A percentile compares a stretch with the other conserved stretches of the same genome.
Evolutionary conservation across 2,329 filamentous ascomycete genomes (phyloP).

Genomic region (Drechslera avenae): DNA sequence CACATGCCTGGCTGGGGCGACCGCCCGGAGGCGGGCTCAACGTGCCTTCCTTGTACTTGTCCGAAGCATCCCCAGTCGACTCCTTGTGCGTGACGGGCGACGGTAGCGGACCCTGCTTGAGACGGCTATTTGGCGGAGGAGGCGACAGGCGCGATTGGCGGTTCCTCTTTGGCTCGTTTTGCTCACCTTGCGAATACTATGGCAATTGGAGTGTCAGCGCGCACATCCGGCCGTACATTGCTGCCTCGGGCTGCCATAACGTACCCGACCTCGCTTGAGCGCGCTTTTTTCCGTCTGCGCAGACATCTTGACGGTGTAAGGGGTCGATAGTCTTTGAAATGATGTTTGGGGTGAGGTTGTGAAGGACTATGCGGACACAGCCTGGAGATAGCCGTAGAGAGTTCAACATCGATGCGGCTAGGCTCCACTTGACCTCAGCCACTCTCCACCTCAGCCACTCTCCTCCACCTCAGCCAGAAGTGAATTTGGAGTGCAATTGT

Average conservation of each 20-base stretch:
- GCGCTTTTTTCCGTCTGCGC: slow-evolving; percentile 74
- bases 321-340: no score
- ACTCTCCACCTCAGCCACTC: no score
- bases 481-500: no score
- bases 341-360: no score
- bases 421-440: neutral
- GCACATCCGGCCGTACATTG: neutral
- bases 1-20: slow-evolving; percentile 48
- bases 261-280: slow-evolving; percentile 80
- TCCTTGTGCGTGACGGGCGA: slow-evolving; percentile 77
- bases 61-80: slow-evolving; percentile 61
- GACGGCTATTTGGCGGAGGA: slow-evolving; percentile 55
- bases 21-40: slow-evolving; percentile 64
- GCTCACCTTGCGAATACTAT: slow-evolving; percentile 70
- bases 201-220: slow-evolving; percentile 30
- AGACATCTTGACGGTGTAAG: slow-evolving; percentile 57
- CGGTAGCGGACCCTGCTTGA: slow-evolving; percentile 66
- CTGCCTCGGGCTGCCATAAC: slow-evolving; percentile 35
- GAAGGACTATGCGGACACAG: no score
- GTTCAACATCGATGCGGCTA: neutral
- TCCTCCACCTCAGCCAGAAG: no score
- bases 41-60: slow-evolving; percentile 69
- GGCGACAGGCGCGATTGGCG: slow-evolving; percentile 70
- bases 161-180: slow-evolving; percentile 77
- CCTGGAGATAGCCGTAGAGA: no score